Conservation (phyloP, 2,329 filamentous ascomycete genomes). For the Gaeumannomyces tritici region DNA sequence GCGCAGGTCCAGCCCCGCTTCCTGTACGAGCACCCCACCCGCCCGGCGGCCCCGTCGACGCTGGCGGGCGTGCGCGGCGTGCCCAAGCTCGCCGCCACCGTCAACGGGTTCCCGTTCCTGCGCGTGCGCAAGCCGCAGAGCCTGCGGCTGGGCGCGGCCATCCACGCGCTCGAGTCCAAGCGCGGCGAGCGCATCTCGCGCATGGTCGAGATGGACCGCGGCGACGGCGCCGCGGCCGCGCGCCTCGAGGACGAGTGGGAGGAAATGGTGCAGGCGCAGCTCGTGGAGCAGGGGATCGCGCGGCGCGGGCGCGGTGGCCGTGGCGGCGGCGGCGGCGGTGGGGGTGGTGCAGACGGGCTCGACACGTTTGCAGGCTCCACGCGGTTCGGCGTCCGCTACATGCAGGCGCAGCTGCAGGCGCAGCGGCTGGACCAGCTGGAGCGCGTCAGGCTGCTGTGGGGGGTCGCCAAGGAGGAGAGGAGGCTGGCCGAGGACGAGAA, state of each 20-base stretch:
- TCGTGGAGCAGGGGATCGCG: slow-evolving; percentile 24
- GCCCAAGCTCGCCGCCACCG: slow-evolving; percentile 43
- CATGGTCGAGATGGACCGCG: slow-evolving; percentile 28
- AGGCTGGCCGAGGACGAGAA: slow-evolving; percentile 19
- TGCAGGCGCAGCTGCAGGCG: slow-evolving; percentile 19
- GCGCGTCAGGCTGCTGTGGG: slow-evolving; percentile 27
- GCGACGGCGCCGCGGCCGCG: slow-evolving; percentile 17
- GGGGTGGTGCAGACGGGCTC: neutral
- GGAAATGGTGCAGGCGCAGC: slow-evolving; percentile 21
- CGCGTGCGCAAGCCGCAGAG: slow-evolving; percentile 59
- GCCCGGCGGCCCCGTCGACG: slow-evolving; percentile 37
- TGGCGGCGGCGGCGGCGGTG: neutral
- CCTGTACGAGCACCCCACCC: slow-evolving; percentile 34
- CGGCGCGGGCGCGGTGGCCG: slow-evolving; percentile 11
- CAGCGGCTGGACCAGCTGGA: slow-evolving; percentile 29
- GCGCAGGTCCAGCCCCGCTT: slow-evolving; percentile 21
- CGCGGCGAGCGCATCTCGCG: slow-evolving; percentile 30
- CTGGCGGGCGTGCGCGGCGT: slow-evolving; percentile 39
- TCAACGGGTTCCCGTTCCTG: slow-evolving; percentile 52
- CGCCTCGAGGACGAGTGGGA: slow-evolving; percentile 42
- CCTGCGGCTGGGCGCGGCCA: slow-evolving; percentile 41
- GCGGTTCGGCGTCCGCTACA: slow-evolving; percentile 7
- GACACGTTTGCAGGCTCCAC: slow-evolving; percentile 20
- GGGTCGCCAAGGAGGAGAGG: slow-evolving; percentile 29
- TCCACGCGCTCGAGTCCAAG: slow-evolving; percentile 39